Conservation (phyloP, 2,329 filamentous ascomycete genomes). For the Daldinia eschscholtzii region DNA sequence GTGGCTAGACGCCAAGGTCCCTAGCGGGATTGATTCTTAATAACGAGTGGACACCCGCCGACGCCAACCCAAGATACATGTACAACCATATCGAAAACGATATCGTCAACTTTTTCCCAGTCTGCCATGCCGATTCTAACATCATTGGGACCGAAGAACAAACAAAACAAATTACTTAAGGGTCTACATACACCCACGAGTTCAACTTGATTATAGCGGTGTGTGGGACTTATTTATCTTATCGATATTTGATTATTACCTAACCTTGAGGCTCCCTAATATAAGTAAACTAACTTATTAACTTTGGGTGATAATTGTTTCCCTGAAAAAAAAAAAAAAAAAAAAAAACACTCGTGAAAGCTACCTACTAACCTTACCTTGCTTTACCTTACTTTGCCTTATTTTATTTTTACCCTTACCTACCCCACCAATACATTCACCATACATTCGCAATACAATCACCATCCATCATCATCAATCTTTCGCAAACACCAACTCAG, state of each 20-base stretch:
- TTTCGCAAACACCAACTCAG: constrained; percentile 34
- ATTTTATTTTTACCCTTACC: not conserved
- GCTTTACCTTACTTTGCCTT: constrained; percentile 2
- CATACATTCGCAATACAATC: constrained; percentile 11
- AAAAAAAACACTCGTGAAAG: constrained; percentile 35
- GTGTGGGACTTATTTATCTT: not conserved
- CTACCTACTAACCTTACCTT: constrained; percentile 18
- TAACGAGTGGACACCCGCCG: constrained; percentile 27
- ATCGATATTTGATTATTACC: not conserved
- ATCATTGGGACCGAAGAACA: constrained; percentile 1
- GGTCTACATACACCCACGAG: not conserved
- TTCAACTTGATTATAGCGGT: not conserved
- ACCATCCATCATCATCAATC: constrained; percentile 12
- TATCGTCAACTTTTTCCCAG: constrained; percentile 22
- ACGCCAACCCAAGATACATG: constrained; percentile 12
- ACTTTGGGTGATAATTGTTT: constrained; percentile 9
- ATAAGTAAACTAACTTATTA: constrained; percentile 2
- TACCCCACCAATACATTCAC: constrained; percentile 32
- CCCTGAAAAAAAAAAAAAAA: constrained; percentile 23
- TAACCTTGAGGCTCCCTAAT: constrained; percentile 7
- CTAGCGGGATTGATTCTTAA: constrained; percentile 25
- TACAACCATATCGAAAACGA: constrained; percentile 4
- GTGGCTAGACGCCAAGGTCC: constrained; percentile 30
- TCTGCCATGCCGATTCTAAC: not conserved
- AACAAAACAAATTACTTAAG: not conserved